Conservation (phyloP, 345 rosid species). For the Gossypium mustelinum region DNA sequence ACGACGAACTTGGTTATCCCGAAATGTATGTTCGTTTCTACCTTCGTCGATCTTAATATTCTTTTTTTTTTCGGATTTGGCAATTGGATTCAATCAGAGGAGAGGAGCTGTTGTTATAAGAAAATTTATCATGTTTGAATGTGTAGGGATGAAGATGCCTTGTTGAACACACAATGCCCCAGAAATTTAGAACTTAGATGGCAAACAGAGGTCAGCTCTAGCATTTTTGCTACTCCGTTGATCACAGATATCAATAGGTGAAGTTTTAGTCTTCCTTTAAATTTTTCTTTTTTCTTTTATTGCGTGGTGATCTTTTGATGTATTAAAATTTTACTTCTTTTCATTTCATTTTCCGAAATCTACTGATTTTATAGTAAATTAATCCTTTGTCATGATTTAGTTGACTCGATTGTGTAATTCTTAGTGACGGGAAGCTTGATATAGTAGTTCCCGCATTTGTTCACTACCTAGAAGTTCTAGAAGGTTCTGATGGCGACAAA, state of each 20-base stretch:
- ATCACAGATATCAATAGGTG: constrained; percentile 96
- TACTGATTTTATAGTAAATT: neutral
- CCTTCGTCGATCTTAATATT: neutral
- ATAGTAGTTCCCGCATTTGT: constrained; percentile 94
- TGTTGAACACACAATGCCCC: constrained; percentile 92
- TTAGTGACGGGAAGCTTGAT: constrained; percentile 98
- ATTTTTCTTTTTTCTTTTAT: neutral
- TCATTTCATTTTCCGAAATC: neutral
- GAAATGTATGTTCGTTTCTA: constrained; percentile 45
- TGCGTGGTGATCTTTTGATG: neutral
- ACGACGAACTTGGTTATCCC: constrained; percentile 72
- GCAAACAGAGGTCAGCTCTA: constrained; percentile 98
- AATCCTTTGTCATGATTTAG: neutral
- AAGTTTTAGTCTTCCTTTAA: neutral
- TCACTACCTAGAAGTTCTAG: constrained; percentile 97
- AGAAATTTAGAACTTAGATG: constrained; percentile 88
- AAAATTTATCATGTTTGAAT: neutral
- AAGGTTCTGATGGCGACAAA: constrained; percentile 99
- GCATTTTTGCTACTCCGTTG: constrained; percentile 87
- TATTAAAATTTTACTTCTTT: neutral
- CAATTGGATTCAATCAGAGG: constrained; percentile 12
- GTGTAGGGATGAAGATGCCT: constrained; percentile 77
- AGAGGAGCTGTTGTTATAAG: neutral
- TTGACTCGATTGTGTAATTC: constrained; percentile 7
- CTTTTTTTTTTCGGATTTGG: neutral